These are phyloP conservation scores for Alloascoidea africana DNA, from an alignment of 805 yeast species.

Conservation along the genomic window DNA sequence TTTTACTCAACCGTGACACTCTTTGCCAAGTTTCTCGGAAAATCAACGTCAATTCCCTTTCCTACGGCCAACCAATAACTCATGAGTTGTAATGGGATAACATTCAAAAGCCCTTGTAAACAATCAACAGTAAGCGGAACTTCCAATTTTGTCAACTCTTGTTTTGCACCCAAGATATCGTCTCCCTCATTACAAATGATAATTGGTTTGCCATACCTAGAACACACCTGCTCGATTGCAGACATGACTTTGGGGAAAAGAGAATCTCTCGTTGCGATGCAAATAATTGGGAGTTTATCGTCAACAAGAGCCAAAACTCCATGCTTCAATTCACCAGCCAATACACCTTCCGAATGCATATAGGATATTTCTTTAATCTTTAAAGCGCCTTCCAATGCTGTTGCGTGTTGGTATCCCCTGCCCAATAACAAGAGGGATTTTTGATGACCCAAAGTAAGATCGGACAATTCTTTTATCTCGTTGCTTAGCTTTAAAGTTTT, in stretches of 20 bases:
- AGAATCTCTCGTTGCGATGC: conserved; percentile 92
- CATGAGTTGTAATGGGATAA: conserved; percentile 88
- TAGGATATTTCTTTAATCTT: conserved; percentile 96
- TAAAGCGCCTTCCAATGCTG: conserved; percentile 96
- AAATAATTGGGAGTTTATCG: conserved; percentile 84
- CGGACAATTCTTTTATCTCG: conserved; percentile 62
- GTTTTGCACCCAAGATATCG: conserved; percentile 30
- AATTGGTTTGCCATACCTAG: conserved; percentile 95
- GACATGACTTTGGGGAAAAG: conserved; percentile 92
- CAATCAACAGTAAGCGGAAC: conserved; percentile 96
- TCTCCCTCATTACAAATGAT: conserved; percentile 80
- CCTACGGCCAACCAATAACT: conserved; percentile 94
- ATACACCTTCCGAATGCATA: conserved; percentile 98
- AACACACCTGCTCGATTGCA: conserved; percentile 91
- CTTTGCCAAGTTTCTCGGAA: conserved; percentile 97
- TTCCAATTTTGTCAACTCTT: conserved; percentile 41
- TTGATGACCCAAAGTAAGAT: conserved; percentile 56
- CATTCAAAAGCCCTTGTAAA: conserved; percentile 89
- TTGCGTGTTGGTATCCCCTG: conserved; percentile 94
- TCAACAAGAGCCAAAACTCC: conserved; percentile 97
- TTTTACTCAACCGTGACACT: conserved; percentile 90
- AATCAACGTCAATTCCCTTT: conserved; percentile 93
- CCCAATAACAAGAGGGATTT: conserved; percentile 85
- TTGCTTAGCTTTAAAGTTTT: conserved; percentile 61
- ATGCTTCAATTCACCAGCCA: conserved; percentile 97